Evolutionary conservation across 306 rosid species (phyloP), one percentile per base, ranked within the genome.

Genomic region (Citrullus colocynthis): DNA sequence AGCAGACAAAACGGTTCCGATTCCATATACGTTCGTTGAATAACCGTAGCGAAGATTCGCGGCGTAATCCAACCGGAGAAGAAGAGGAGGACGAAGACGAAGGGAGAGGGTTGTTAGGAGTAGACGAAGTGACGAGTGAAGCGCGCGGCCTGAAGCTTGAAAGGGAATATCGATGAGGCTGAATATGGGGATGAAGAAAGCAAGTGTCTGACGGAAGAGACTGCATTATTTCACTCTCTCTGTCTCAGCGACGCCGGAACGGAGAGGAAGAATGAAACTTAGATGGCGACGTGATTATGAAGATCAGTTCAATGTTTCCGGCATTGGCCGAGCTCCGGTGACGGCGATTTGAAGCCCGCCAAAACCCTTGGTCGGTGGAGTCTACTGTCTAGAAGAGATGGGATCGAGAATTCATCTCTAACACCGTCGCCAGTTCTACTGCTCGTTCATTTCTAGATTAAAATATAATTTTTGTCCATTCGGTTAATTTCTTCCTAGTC

Each of bases 21-120:
- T 12, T n/a, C 77, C 79, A 32, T 20, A 24, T 39, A 17, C 77
- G 58, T 2, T 65, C 80, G 37, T 28, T 62, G 28, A n/a, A 74
- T 8, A 52, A 7, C 72, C 4, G 69, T 2, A 67, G 28, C 21
- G 76, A n/a, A 11, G 42, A 34, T 8, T 70, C 82, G 39, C 36
- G 54, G 2, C 59, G 85, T 57, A 61, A 73, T 62, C 76, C 20
- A 12, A 32, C 54, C 3, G 76, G 2, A 57, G 78, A 18, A 67
- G 84, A 54, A 74, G 78, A 79, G 20, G 78, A 79, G 20, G 78
- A 37, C 12, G 60, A 57, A 34, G 78, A 49, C 9, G 82, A 51
- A 60, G 28, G 66, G 45, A 77, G 56, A 66, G 62, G 30, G 39
- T 17, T 79, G 34, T 81, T 55, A 52, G 3, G 48, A 36, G 45